phyloP scores from a whole-genome alignment of 768 basidiomycete genomes.

The Tulasnella sp. region DNA sequence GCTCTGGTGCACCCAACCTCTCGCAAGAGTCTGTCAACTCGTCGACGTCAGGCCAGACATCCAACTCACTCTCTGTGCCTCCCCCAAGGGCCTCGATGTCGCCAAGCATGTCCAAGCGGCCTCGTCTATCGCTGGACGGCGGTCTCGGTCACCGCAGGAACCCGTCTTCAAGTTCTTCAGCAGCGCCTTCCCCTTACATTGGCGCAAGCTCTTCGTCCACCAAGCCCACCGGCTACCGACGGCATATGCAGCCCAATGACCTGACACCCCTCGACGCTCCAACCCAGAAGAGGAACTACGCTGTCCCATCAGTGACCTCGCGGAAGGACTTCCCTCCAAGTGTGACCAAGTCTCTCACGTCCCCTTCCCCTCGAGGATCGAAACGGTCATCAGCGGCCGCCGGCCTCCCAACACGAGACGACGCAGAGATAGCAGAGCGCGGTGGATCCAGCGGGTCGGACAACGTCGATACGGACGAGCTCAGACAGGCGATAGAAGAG shows the following conservation, averaged over 20 bases:
- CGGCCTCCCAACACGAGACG: conserved; percentile 4
- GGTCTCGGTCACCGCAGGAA: background rate
- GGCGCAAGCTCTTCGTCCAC: background rate
- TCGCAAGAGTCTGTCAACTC: background rate
- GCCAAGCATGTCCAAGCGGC: background rate
- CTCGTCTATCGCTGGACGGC: background rate
- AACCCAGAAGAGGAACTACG: conserved; percentile 69
- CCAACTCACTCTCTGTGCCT: background rate
- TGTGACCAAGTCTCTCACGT: conserved; percentile 33
- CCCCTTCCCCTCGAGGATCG: background rate
- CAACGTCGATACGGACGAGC: background rate
- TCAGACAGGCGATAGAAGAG: conserved; percentile 53
- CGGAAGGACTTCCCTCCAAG: conserved; percentile 74
- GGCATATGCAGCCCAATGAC: conserved; percentile 58
- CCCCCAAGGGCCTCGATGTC: conserved; percentile 1
- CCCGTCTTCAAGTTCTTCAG: background rate
- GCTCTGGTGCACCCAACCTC: background rate
- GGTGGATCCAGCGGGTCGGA: conserved; percentile 7
- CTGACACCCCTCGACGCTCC: conserved; percentile 79
- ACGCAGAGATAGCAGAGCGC: conserved; percentile 37
- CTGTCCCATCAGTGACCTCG: conserved; percentile 68
- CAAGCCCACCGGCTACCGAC: conserved; percentile 59
- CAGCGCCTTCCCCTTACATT: conserved; percentile 16
- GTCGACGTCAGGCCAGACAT: background rate
- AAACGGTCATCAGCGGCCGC: conserved; percentile 48